Base-by-base conservation (phyloP, 139 green algal species). In the Trebouxia sp. region DNA sequence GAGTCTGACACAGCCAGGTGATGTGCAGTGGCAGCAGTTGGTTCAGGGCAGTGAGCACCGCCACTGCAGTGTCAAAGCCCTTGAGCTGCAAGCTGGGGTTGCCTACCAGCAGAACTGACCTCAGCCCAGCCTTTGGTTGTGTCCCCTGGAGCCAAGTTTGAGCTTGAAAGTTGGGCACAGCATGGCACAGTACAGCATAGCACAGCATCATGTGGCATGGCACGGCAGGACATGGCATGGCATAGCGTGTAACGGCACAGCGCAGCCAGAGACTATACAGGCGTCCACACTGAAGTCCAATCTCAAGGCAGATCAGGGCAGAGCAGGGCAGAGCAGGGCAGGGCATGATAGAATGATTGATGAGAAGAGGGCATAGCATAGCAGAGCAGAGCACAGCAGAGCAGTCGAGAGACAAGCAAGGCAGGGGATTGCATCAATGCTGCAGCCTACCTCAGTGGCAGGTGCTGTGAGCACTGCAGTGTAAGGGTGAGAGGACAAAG, bases 1-100 rank as follows among this genome's bases (percentile, higher is more conserved):
- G 75, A 35, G 78, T 53, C 84, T 92, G 89, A 78, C 90, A 94
- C 42, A 94, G 80, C 90, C 90, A 94, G 50, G 87, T 89, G n/a
- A 94, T 85, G 35, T 84, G 47, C 8, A 90, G 81, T 6, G 85
- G 85, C 38, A 85, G 75, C 53, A 86, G 65, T 35, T 80, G 67
- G 51, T 87, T 83, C 12, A 91, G 88, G 26, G 82, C 72, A 6
- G 80, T 72, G 82, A 94, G 81, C 7, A 78, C 80, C 12, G 80
- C 80, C 15, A 92, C 70, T 12, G 88, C 89, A 22, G 84, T 84
- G 14, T 91, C 86, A 76, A 93, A 93, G 38, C 89, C 90, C 55
- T 94, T 94, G 26, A 94, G 80, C 22, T 82, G 83, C 50, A 94
- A 83, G 8, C 79, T 76, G 1, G 90, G 90, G 82, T 94, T 93